Evolutionary conservation across 2,329 filamentous ascomycete genomes (phyloP).

Genomic region (Cadophora malorum): DNA sequence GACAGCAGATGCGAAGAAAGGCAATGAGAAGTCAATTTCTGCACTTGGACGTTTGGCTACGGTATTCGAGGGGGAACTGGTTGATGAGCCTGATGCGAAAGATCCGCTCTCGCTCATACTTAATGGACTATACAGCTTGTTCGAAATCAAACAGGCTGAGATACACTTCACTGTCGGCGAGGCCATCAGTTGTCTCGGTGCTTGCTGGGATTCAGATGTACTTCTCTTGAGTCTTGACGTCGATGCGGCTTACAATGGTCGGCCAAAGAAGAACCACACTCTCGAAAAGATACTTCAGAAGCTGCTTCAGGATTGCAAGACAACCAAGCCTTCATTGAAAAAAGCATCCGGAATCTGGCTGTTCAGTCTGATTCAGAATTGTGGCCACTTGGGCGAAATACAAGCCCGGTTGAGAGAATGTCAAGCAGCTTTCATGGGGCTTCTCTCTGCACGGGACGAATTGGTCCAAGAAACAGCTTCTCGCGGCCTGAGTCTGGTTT

Average conservation of each 20-base stretch:
- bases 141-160: slow-evolving; percentile 85
- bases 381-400: slow-evolving; percentile 77
- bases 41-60: slow-evolving; percentile 80
- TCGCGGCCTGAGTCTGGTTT: slow-evolving; percentile 87
- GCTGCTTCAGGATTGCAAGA: slow-evolving; percentile 77
- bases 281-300: slow-evolving; percentile 62
- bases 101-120: slow-evolving; percentile 62
- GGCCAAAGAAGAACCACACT: slow-evolving; percentile 49
- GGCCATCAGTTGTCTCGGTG: slow-evolving; percentile 78
- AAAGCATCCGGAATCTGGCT: slow-evolving; percentile 97
- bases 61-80: slow-evolving; percentile 56
- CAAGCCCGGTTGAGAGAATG: slow-evolving; percentile 77
- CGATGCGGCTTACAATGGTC: slow-evolving; percentile 56
- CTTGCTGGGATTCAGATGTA: slow-evolving; percentile 83
- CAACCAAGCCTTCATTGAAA: slow-evolving; percentile 85
- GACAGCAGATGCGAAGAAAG: slow-evolving; percentile 73
- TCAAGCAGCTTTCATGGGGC: slow-evolving; percentile 85
- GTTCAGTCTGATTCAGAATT: slow-evolving; percentile 88
- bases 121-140: slow-evolving; percentile 73
- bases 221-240: slow-evolving; percentile 80
- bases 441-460: slow-evolving; percentile 88
- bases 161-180: slow-evolving; percentile 91
- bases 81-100: slow-evolving; percentile 44
- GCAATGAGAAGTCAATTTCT: slow-evolving; percentile 82
- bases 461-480: slow-evolving; percentile 96